Evolutionary conservation across 2,329 filamentous ascomycete genomes (phyloP), one percentile per base, ranked within the genome.

Genomic region (Aspergillus spinulosporus): DNA sequence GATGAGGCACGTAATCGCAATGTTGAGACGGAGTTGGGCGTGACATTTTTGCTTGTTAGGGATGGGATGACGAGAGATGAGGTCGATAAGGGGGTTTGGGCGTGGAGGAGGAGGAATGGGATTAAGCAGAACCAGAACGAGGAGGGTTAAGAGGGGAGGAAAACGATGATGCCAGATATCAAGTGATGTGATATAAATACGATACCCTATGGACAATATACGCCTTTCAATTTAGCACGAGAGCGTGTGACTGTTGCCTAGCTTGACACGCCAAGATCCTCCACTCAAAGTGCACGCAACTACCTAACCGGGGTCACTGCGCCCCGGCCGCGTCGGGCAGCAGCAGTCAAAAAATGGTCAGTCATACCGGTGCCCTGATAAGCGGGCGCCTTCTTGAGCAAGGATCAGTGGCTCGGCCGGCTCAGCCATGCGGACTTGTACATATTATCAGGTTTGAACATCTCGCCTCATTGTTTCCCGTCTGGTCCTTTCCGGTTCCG

Each of bases 1-100:
- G 93, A 97, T 66, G 93, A 97, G 82, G 80, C 82, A 50, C 78
- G 93, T 59, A 97, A 97, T 69, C 80, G 84, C 56, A 92, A 97
- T 69, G 93, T 96, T 0, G 84, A 88, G 74, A 75, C 70, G 1
- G 78, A 82, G 45, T 67, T 97, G 49, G 92, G 92, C 0, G 88
- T 96, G 2, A 89, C 88, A 0, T 96, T 97, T 84, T 86, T 85
- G 68, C 76, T 97, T 49, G 88, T 97, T 0, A 78, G 83, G 54
- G 88, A 96, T 70, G 92, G 92, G 0, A 85, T 96, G 52, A 87
- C 83, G 2, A 87, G 85, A 75, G 80, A 79, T 0, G 92, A 94
- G 77, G 77, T 97, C 15, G 92, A 95, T 74, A 82, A 80, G 57
- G 93, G 92, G 0, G 84, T 97, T 4, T 80, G 79, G 69, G 85